Percentiles rank a stretch among this genome's conserved stretches.
These are phyloP conservation scores for Colletotrichum godetiae DNA, from an alignment of 2,329 filamentous ascomycete genomes.

Conservation along the genomic window DNA sequence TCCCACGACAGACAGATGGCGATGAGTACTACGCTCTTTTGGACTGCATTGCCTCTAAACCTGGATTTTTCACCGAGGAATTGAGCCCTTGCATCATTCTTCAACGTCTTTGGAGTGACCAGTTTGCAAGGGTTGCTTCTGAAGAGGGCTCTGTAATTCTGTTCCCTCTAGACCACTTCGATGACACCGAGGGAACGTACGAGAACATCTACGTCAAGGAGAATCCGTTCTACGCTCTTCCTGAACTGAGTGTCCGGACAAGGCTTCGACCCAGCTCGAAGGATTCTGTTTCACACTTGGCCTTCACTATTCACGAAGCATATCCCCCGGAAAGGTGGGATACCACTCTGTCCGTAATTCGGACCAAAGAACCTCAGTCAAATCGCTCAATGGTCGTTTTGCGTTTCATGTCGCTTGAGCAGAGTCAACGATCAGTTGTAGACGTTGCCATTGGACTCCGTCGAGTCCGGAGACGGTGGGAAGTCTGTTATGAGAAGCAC, in stretches of 20 bases:
- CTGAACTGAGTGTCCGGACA: not conserved
- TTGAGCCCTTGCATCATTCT: conserved; percentile 4
- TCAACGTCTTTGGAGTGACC: conserved; percentile 9
- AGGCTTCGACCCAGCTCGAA: not conserved
- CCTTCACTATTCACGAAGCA: not conserved
- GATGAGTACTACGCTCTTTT: conserved; percentile 16
- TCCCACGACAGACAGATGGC: not conserved
- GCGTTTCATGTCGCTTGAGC: not conserved
- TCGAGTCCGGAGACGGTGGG: not conserved
- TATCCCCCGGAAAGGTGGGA: conserved; percentile 23
- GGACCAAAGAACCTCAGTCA: conserved; percentile 17
- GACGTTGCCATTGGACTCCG: conserved; percentile 4
- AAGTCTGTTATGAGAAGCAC: conserved; percentile 11
- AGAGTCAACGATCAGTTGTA: not conserved
- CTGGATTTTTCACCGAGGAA: not conserved
- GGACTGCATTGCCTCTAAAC: not conserved
- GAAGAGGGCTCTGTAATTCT: not conserved
- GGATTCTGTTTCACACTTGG: not conserved
- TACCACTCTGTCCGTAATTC: not conserved
- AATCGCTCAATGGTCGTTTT: not conserved
- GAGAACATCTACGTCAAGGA: conserved; percentile 20
- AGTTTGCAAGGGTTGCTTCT: conserved; percentile 13
- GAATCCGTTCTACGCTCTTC: conserved; percentile 9
- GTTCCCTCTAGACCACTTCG: not conserved
- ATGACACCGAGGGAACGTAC: not conserved